Percentiles rank a stretch among this genome's conserved stretches.
phyloP scores from a whole-genome alignment of 148 eudicot species.

The Mesembryanthemum crystallinum region DNA sequence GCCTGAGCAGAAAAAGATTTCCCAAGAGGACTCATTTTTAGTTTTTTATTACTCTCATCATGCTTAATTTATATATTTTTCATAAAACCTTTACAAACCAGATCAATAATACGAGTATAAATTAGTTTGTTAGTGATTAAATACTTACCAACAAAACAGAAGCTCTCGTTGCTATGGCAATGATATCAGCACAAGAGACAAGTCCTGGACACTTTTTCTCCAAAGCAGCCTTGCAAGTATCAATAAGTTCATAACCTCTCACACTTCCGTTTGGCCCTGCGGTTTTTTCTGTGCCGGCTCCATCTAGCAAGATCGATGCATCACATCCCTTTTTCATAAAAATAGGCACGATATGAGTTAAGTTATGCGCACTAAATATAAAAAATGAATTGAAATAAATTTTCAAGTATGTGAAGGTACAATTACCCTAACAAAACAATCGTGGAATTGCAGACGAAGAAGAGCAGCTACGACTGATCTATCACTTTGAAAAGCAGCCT shows the following conservation, averaged over 20 bases:
- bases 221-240: constrained; percentile 33
- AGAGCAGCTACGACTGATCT: constrained; percentile 19
- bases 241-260: constrained; percentile 22
- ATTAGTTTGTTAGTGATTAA: neutral
- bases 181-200: constrained; percentile 56
- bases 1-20: too few relatives aligned
- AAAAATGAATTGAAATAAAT: neutral
- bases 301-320: constrained; percentile 27
- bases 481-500: neutral
- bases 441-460: constrained; percentile 26
- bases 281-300: constrained; percentile 18
- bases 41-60: too few relatives aligned
- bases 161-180: constrained; percentile 43
- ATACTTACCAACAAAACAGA: constrained; percentile 27
- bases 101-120: too few relatives aligned
- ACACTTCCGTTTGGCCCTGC: constrained; percentile 21
- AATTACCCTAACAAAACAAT: constrained; percentile 28
- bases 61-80: neutral
- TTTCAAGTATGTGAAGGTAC: neutral
- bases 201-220: constrained; percentile 40
- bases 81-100: too few relatives aligned
- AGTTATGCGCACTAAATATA: too few relatives aligned
- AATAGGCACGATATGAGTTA: neutral
- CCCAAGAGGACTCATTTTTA: too few relatives aligned
- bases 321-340: constrained; percentile 22